Evolutionary conservation across 2,329 filamentous ascomycete genomes (phyloP).

Genomic region (Aspergillus jensenii): DNA sequence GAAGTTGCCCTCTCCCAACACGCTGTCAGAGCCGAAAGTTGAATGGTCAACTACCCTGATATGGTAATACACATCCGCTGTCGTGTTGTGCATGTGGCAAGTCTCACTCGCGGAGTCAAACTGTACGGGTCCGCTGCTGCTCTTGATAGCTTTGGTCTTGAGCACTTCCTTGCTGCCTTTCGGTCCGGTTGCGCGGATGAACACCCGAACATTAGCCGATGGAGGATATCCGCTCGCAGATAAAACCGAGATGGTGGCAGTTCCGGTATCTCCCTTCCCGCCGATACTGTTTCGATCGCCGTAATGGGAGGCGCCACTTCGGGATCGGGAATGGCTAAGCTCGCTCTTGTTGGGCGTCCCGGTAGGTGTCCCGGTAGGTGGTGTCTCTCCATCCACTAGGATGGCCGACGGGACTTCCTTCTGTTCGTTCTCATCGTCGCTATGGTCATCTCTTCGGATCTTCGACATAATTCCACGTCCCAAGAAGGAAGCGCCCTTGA

Average conservation of each 20-base stretch:
- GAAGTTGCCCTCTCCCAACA: constrained; percentile 82
- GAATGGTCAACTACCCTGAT: constrained; percentile 82
- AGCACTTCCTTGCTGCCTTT: constrained; percentile 75
- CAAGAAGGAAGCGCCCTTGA: constrained; percentile 88
- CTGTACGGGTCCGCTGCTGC: constrained; percentile 60
- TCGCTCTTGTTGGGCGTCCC: constrained; percentile 16
- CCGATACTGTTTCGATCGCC: constrained; percentile 53
- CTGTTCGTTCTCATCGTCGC: constrained; percentile 25
- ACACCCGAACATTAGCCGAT: constrained; percentile 74
- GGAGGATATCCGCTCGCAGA: constrained; percentile 76
- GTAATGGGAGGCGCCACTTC: constrained; percentile 52
- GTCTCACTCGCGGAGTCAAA: constrained; percentile 68
- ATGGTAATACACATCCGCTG: constrained; percentile 82
- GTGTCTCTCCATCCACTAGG: constrained; percentile 28
- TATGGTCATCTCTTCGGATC: constrained; percentile 48
- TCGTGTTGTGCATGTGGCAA: constrained; percentile 70
- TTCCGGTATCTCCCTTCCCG: constrained; percentile 64
- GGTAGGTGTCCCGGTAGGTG: constrained; percentile 17
- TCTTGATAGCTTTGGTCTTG: constrained; percentile 90
- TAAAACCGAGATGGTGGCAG: constrained; percentile 76
- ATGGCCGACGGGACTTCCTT: constrained; percentile 22
- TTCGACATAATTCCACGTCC: constrained; percentile 71
- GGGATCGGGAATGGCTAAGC: constrained; percentile 46
- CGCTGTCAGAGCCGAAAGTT: constrained; percentile 78
- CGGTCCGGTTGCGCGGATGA: constrained; percentile 64